A percentile compares a stretch with the other conserved stretches of the same genome.
These are phyloP conservation scores for Populus tomentosa DNA, from an alignment of 441 rosid species.

Conservation along the genomic window DNA sequence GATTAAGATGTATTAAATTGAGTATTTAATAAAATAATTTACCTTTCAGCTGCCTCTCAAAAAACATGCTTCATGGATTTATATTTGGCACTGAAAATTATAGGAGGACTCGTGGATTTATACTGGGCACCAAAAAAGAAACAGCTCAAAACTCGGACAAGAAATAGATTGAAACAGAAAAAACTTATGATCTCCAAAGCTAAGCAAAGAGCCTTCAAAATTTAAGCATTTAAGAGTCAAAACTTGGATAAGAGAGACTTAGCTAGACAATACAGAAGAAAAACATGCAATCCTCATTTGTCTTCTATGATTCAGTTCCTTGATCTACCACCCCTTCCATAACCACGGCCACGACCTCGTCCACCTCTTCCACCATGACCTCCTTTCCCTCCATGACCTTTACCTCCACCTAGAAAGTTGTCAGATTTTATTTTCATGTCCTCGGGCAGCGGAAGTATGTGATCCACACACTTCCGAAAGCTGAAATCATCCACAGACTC, in stretches of 20 bases:
- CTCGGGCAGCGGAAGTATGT: slow-evolving; percentile 70
- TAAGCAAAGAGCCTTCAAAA: not conserved
- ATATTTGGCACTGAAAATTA: not conserved
- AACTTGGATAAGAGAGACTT: not conserved
- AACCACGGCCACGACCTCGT: slow-evolving; percentile 26
- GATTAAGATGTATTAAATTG: not conserved
- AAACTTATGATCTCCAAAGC: not conserved
- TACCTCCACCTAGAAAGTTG: slow-evolving; percentile 38
- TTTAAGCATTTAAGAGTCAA: not conserved
- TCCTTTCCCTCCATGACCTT: slow-evolving; percentile 31
- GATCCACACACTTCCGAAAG: slow-evolving; percentile 87
- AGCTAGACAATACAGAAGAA: not conserved
- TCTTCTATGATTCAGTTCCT: slow-evolving; percentile 23
- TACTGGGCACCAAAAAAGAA: not conserved
- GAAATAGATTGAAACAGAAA: not conserved
- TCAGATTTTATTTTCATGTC: slow-evolving; percentile 51
- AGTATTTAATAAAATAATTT: too few species aligned
- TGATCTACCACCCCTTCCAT: slow-evolving; percentile 47
- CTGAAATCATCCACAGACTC: slow-evolving; percentile 69
- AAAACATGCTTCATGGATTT: not conserved
- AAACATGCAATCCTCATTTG: not conserved
- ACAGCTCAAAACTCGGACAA: not conserved
- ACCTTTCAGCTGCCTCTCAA: not conserved
- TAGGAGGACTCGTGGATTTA: not conserved
- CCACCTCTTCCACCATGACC: slow-evolving; percentile 13